Conservation (phyloP, 1,284 basidiomycete genomes). For the Puccinia horiana region DNA sequence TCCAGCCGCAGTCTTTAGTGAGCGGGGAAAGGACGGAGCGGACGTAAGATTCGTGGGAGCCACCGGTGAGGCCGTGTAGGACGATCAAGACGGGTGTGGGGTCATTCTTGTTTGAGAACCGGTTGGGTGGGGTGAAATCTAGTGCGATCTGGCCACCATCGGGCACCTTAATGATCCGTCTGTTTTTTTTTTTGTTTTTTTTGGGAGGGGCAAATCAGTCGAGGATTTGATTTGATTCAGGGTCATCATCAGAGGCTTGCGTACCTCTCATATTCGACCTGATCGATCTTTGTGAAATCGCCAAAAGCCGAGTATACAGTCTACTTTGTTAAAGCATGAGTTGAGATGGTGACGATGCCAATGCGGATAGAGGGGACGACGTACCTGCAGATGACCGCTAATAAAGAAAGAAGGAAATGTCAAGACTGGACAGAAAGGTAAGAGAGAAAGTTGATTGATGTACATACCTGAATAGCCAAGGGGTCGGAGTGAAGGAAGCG, state of each 20-base stretch:
- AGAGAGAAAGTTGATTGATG: background rate
- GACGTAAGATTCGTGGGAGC: conserved; percentile 85
- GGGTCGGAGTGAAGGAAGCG: conserved; percentile 5
- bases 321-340: conserved; percentile 52
- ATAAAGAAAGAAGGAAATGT: background rate
- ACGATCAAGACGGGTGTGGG: conserved; percentile 79
- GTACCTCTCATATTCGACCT: conserved; percentile 71
- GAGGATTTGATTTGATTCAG: background rate
- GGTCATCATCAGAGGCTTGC: conserved; percentile 51
- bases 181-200: conserved; percentile 17
- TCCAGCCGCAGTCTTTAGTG: conserved; percentile 72
- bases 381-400: conserved; percentile 33
- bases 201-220: no score
- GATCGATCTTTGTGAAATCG: conserved; percentile 71
- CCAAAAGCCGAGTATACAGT: conserved; percentile 61
- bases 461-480: conserved; percentile 36
- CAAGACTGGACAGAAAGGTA: background rate
- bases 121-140: conserved; percentile 68
- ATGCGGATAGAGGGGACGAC: background rate
- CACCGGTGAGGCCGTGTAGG: conserved; percentile 83
- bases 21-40: conserved; percentile 74
- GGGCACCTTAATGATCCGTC: conserved; percentile 66
- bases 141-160: conserved; percentile 75
- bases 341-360: background rate
- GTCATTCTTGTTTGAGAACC: conserved; percentile 64